Evolutionary conservation across 140 eudicot species (phyloP).

Genomic region (Anethum foeniculum): DNA sequence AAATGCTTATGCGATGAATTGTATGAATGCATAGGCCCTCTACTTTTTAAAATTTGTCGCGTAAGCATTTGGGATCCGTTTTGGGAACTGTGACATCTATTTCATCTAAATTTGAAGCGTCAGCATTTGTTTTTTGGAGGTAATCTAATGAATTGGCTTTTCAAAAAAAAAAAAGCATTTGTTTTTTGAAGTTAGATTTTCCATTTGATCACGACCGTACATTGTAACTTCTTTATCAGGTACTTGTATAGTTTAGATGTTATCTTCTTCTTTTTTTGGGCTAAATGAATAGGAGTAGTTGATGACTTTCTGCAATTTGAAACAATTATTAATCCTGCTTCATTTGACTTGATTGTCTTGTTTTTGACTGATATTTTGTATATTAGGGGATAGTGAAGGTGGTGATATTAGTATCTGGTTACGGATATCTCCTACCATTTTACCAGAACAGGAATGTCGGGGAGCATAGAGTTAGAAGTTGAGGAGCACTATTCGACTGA

Average conservation of each 20-base stretch:
- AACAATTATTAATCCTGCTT: neutral
- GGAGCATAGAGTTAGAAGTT: slow-evolving; percentile 20
- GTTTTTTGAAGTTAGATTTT: neutral
- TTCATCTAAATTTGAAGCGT: neutral
- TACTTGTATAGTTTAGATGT: neutral
- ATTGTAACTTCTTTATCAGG: neutral
- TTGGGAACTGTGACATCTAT: neutral
- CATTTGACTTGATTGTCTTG: neutral
- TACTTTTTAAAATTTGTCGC: too few relatives aligned
- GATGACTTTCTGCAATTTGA: neutral
- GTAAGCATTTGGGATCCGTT: neutral
- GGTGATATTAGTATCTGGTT: neutral
- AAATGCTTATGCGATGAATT: neutral
- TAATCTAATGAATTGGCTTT: too few relatives aligned
- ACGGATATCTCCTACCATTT: neutral
- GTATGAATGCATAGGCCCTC: neutral
- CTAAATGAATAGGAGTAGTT: neutral
- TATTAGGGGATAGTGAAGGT: neutral
- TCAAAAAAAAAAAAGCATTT: too few relatives aligned
- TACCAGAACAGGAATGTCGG: slow-evolving; percentile 24
- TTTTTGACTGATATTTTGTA: neutral
- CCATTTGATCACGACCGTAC: neutral
- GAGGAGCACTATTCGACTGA: slow-evolving; percentile 30
- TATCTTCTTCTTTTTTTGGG: too few relatives aligned
- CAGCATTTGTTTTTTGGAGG: too few relatives aligned